phyloP scores from a whole-genome alignment of 129 eudicot species.

The Arctium lappa region DNA sequence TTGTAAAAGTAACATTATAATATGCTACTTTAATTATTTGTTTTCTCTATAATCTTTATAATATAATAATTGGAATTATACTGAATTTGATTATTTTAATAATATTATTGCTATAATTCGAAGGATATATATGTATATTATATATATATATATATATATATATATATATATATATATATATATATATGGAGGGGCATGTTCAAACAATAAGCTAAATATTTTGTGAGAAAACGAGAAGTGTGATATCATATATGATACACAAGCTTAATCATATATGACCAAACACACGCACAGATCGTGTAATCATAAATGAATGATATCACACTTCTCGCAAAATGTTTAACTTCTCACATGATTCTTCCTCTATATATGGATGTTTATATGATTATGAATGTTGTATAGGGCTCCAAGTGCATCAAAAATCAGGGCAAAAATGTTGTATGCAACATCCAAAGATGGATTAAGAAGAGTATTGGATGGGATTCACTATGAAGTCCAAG shows the following conservation, averaged over 20 bases:
- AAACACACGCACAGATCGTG: no score
- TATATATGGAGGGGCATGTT: no score
- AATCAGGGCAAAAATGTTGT: conserved; percentile 74
- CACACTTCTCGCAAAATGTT: no score
- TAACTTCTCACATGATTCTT: no score
- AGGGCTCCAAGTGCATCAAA: conserved; percentile 87
- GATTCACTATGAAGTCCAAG: conserved; percentile 80
- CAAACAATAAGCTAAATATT: no score
- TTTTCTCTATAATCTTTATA: neutral
- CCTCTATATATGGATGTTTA: neutral
- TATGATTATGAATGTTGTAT: neutral
- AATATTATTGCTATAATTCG: no score
- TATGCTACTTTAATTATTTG: neutral
- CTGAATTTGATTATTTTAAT: neutral
- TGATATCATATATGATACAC: no score
- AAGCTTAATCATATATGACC: no score
- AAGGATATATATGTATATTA: neutral
- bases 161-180: no score
- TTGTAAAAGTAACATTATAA: neutral
- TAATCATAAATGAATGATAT: no score
- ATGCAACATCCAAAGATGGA: conserved; percentile 87
- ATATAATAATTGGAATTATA: neutral
- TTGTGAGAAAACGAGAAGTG: no score
- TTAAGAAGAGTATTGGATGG: conserved; percentile 82
- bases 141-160: no score